Conservation (phyloP, 495 filamentous ascomycete genomes). For the Geoglossum glabrum region DNA sequence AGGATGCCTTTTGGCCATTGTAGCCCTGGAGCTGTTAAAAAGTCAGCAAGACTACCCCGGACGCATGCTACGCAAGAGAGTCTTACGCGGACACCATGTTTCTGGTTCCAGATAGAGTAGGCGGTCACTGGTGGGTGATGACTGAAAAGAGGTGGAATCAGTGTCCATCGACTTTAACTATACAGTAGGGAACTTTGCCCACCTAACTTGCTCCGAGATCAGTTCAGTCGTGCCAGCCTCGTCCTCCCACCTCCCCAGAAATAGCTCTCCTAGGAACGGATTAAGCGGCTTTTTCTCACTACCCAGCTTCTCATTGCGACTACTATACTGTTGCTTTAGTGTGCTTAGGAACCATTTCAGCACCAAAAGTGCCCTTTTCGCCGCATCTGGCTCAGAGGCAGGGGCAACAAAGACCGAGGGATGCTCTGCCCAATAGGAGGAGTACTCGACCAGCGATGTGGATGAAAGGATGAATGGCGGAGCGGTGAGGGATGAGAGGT, state of each 20-base stretch:
- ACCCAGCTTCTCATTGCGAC: conserved; percentile 71
- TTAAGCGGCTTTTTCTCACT: conserved; percentile 96
- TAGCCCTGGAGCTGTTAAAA: conserved; percentile 57
- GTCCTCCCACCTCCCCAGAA: conserved; percentile 72
- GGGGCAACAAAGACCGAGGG: conserved; percentile 74
- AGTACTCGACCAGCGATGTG: conserved; percentile 84
- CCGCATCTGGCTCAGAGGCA: conserved; percentile 56
- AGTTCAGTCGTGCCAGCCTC: conserved; percentile 39
- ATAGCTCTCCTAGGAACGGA: conserved; percentile 55
- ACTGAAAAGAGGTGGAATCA: conserved; percentile 25
- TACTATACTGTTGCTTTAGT: conserved; percentile 84
- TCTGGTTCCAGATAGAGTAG: conserved; percentile 72
- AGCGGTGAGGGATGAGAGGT: conserved; percentile 81
- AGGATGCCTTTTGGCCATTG: conserved; percentile 93
- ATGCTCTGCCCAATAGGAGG: conserved; percentile 92
- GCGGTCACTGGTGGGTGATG: conserved; percentile 97
- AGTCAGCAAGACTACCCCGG: conserved; percentile 1
- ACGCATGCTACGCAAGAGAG: background rate
- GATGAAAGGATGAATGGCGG: conserved; percentile 90
- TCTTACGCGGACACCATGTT: conserved; percentile 52
- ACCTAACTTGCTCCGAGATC: conserved; percentile 71
- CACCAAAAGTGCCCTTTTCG: conserved; percentile 69
- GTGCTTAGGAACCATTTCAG: conserved; percentile 96
- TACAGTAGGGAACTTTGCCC: conserved; percentile 3
- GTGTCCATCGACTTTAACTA: background rate